Evolutionary conservation across 345 rosid species (phyloP).

Genomic region (Pistacia vera): DNA sequence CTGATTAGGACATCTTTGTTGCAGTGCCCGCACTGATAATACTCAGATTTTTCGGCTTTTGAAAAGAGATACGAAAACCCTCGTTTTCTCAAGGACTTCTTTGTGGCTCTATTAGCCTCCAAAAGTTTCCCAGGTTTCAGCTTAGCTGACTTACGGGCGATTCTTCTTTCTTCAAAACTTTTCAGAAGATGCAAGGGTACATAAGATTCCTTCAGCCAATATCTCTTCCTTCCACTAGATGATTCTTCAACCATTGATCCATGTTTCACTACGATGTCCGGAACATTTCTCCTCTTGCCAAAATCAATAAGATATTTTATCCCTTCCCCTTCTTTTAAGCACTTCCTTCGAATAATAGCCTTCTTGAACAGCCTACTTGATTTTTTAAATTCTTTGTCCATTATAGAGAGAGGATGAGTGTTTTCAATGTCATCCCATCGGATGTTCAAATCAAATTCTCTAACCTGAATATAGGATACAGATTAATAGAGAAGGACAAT

Average conservation of each 20-base stretch:
- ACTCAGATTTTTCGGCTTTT: conserved; percentile 73
- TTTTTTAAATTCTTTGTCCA: conserved; percentile 77
- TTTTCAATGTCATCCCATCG: conserved; percentile 93
- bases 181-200: conserved; percentile 93
- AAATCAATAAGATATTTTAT: conserved; percentile 94
- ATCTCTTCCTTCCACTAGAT: conserved; percentile 85
- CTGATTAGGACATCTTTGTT: conserved; percentile 72
- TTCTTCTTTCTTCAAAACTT: conserved; percentile 90
- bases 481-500: conserved; percentile 17
- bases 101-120: conserved; percentile 33
- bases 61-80: conserved; percentile 84
- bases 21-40: conserved; percentile 77
- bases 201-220: conserved; percentile 77
- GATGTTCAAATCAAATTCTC: conserved; percentile 79
- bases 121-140: conserved; percentile 41
- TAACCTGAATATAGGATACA: conserved; percentile 57
- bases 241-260: conserved; percentile 80
- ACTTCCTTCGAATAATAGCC: conserved; percentile 77
- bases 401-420: conserved; percentile 47
- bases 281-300: conserved; percentile 91
- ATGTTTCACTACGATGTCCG: conserved; percentile 65
- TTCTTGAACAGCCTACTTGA: conserved; percentile 85
- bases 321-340: conserved; percentile 58
- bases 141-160: conserved; percentile 58
- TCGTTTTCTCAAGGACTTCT: conserved; percentile 42